Evolutionary conservation across 1,139 yeast species (phyloP), one percentile per base, ranked within the genome.

Genomic region (Blastobotrys buckinghamii): DNA sequence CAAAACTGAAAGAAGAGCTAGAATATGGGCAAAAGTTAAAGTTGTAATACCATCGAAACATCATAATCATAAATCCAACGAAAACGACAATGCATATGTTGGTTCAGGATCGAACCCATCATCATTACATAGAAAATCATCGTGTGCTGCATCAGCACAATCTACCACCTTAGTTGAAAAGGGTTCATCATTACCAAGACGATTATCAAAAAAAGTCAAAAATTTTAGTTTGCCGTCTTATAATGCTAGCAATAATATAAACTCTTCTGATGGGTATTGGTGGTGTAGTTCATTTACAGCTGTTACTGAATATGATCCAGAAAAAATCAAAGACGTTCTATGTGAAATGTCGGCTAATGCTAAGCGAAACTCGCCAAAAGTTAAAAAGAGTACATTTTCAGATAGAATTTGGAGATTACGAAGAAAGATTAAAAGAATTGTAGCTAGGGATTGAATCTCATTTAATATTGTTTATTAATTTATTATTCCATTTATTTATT

Each of bases 241-340:
- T 22, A 22, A 9, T 13, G 32, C 15, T 13, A 17, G 7, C n/a
- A n/a, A 6, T 17, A 20, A 22, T 22, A 22, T 2, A 5, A 17
- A 16, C 17, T 15, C 34, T 6, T 12, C 22, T 6, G 20, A 34
- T 17, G 24, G 22, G 5, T 26, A 24, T 24, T 27, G 42, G 30
- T 38, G 47, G 42, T 9, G 20, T 2, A 17, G 35, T 22, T 19
- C 44, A 2, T 17, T 35, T 40, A 41, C 49, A 2, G 39, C 39
- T 7, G 44, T 37, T 9, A 35, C 39, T 15, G 44, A 45, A 6
- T 45, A 41, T 19, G 27, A 35, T 27, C 49, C 49, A 7, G 33
- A 12, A 7, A 40, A 36, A 32, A 45, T 45, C 13, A 45, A 41
- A 19, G 38, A 17, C 12, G 29, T 45, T 17, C 17, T 45, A 5